Evolutionary conservation across 169 alveolate species (phyloP), one percentile per base, ranked within the genome.

Genomic region (Cryptosporidium sp.): DNA sequence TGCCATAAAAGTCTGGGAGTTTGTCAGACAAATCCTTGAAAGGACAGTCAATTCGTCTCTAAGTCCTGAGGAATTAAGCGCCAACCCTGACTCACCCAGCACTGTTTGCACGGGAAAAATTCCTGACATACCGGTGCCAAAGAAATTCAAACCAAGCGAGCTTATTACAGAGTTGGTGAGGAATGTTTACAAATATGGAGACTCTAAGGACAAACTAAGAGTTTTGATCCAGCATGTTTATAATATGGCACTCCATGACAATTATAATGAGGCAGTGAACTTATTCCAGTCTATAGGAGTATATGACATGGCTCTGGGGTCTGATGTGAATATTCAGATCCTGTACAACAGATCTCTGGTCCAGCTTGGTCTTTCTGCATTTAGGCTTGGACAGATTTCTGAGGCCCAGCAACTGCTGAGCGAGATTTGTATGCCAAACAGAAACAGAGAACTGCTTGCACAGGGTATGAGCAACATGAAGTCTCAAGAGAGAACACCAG

Each of bases 361-460:
- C 0, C 99, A 97, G 93, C 92, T 98, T 84, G 99, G 99, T 3
- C 93, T 98, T 43, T 94, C 99, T 70, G 99, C 99, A 29, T 98
- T 98, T 95, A 94, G 99, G 58, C 92, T 93, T 86, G 99, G 99
- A 1, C 92, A 93, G 69, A 95, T 98, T 84, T 93, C 94, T 67
- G 99, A 96, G 85, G 96, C 98, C 29, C 97, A 95, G 85, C 93
- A 95, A 33, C 94, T 96, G 86, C 92, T 97, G 23, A 95, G 96
- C 85, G 99, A 98, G 70, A 94, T 97, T 16, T 95, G 98, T 85
- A 91, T 98, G 41, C 97, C 97, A 59, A 95, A 94, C 68, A 93
- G 97, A 69, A 96, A 96, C 86, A 96, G 96, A 93, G 99, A 98
- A 91, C 93, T 97, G 84, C 94, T 98, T 52, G 99, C 99, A 0